phyloP scores from a whole-genome alignment of 108 stramenopile species.

The Epithemia pelagica region DNA sequence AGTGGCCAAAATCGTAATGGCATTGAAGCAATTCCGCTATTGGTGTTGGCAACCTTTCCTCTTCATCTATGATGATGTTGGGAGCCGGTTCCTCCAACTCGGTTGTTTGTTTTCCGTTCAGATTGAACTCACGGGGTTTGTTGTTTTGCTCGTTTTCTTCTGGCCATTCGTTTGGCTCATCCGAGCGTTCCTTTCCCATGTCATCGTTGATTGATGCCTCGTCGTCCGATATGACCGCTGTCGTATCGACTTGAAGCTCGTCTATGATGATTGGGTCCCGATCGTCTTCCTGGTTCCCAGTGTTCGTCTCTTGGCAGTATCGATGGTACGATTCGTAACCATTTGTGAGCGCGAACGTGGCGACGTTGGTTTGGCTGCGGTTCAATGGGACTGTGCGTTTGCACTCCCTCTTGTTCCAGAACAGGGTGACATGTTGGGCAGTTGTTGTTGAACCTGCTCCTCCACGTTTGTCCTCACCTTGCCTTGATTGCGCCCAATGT shows the following conservation, averaged over 20 bases:
- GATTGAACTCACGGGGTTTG: too few relatives aligned
- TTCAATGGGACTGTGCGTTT: conserved; percentile 10
- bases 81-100: background rate
- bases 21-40: background rate
- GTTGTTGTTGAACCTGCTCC: background rate
- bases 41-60: background rate
- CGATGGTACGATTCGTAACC: conserved; percentile 17
- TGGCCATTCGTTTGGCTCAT: too few relatives aligned
- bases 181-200: too few relatives aligned
- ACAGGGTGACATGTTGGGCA: too few relatives aligned
- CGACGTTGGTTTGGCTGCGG: conserved; percentile 9
- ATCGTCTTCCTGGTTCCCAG: too few relatives aligned
- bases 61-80: background rate
- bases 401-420: too few relatives aligned
- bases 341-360: conserved; percentile 9
- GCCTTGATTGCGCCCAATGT: conserved; percentile 38
- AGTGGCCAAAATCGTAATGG: conserved; percentile 1
- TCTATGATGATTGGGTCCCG: too few relatives aligned
- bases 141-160: too few relatives aligned
- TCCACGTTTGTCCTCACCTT: background rate
- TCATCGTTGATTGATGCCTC: too few relatives aligned
- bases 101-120: background rate
- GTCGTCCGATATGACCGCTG: too few relatives aligned
- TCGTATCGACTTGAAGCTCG: too few relatives aligned
- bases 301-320: too few relatives aligned